These are phyloP conservation scores for Rhynchosporium secalis DNA, from an alignment of 2,329 filamentous ascomycete genomes.

Conservation along the genomic window DNA sequence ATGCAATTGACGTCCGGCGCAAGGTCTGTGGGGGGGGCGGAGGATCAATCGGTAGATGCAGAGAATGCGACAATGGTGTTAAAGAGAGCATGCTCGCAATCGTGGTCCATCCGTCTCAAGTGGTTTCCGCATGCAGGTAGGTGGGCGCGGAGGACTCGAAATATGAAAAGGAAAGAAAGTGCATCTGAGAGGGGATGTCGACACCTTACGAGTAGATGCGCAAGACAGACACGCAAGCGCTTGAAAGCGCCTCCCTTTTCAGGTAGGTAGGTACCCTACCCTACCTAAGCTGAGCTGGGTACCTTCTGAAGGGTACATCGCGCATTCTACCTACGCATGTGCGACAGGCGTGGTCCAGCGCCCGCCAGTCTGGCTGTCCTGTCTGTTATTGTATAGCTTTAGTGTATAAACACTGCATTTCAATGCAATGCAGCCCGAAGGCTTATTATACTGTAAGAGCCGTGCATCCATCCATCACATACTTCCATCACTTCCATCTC, in stretches of 20 bases:
- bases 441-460: no score
- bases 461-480: not conserved
- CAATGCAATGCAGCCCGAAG: not conserved
- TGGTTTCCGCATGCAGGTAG: not conserved
- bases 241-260: no score
- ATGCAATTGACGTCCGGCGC: constrained; percentile 12
- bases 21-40: not conserved
- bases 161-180: no score
- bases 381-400: no score
- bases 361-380: no score
- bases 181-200: no score
- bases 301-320: no score
- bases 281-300: no score
- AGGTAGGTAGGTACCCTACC: no score
- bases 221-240: not conserved
- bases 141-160: not conserved
- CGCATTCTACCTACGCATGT: no score
- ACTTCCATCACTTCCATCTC: not conserved
- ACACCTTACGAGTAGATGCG: not conserved
- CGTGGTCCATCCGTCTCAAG: constrained; percentile 20
- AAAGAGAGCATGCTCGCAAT: constrained; percentile 31
- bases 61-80: constrained; percentile 20
- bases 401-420: no score
- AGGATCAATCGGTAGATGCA: constrained; percentile 9
- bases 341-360: no score